Evolutionary conservation across 805 yeast species (phyloP), one percentile per base, ranked within the genome.

Genomic region (Wickerhamia fluorescens): DNA sequence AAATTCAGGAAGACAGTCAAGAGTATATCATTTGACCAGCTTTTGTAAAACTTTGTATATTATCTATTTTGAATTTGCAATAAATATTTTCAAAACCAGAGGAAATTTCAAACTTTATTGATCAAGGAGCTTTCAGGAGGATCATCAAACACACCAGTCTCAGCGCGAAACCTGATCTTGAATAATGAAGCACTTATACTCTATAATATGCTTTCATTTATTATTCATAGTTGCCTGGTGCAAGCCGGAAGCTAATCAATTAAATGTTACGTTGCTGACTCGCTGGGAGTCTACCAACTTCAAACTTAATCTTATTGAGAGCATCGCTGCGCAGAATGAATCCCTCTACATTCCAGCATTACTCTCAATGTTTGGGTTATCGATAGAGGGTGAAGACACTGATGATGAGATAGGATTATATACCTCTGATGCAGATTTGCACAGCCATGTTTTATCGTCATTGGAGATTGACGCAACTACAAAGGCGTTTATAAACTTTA

Each of bases 281-380:
- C 51, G 44, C 16, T 69, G 75, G 74, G 30, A 35, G 5, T 35
- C 41, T 15, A 54, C 70, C 0, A 62, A 69, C 2, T 70, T 68
- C 36, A 44, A 53, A 16, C 41, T 71, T 25, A 56, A 61, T 32
- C 55, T 71, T 24, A 27, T 64, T n/a, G 77, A 71, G 39, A 52
- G 68, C 12, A 34, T 60, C 14, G 43, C 65, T 2, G 42, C 53
- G 0, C 34, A 44, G 20, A 50, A 70, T 35, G 61, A 56, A 18
- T 39, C 61, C 0, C 35, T 61, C 3, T 69, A 67, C 37, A 24
- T 47, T 4, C 56, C 58, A 0, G 41, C 30, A 20, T 28, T 34
- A 29, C 35, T 27, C 32, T 40, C 36, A 31, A 36, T 31, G 32
- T 42, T 32, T 16, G 40, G 35, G 4, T 23, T 37, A 19, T 24